Evolutionary conservation across 2,329 filamentous ascomycete species (phyloP).

Genomic region (Pyricularia sp.): DNA sequence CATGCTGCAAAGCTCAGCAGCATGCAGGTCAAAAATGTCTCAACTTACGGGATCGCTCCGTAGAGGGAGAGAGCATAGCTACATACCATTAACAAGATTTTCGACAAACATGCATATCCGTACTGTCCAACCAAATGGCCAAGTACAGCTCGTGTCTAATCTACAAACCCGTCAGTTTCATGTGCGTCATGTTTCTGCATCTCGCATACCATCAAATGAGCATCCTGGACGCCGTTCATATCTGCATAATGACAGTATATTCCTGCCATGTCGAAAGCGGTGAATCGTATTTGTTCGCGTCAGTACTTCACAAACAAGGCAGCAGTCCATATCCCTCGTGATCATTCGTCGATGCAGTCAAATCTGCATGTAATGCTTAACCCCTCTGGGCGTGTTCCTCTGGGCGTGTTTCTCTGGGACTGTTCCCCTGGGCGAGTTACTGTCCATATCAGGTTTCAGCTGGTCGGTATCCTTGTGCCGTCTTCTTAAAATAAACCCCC

Average conservation of each 20-base stretch:
- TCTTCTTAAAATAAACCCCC: neutral
- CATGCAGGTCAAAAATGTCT: neutral
- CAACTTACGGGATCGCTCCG: neutral
- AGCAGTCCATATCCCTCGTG: neutral
- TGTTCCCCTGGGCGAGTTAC: neutral
- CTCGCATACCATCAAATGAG: neutral
- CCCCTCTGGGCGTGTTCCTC: neutral
- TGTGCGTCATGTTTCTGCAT: neutral
- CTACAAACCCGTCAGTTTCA: neutral
- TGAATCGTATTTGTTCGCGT: neutral
- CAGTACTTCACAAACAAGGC: neutral
- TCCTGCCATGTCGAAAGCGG: neutral
- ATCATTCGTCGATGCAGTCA: neutral
- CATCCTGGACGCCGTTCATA: neutral
- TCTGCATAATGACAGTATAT: neutral
- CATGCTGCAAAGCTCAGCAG: neutral
- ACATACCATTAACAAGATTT: neutral
- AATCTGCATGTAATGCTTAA: neutral
- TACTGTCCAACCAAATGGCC: neutral
- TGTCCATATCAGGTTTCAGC: neutral
- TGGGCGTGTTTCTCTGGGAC: neutral
- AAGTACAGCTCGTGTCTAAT: neutral
- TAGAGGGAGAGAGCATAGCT: too few species aligned
- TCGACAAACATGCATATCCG: neutral
- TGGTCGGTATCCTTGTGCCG: neutral